Evolutionary conservation across 768 basidiomycete species (phyloP).

Genomic region (Aureoboletus auriporus): DNA sequence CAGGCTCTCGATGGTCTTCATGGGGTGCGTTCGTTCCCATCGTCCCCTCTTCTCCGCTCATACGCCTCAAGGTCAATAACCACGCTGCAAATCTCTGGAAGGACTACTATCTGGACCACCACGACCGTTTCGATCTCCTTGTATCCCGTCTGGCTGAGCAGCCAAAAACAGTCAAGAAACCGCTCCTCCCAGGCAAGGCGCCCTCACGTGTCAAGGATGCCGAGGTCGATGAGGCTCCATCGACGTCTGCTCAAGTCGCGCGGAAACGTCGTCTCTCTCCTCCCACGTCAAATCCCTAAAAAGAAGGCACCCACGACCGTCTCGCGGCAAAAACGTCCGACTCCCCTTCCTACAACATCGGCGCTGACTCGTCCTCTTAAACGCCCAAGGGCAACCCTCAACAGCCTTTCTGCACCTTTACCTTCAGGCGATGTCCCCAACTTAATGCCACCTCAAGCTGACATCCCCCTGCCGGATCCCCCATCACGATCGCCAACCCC

Average conservation of each 20-base stretch:
- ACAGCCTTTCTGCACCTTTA: slow-evolving; percentile 51
- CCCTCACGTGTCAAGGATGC: slow-evolving; percentile 5
- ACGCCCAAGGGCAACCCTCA: slow-evolving; percentile 43
- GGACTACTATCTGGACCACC: slow-evolving; percentile 74
- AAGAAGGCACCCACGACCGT: slow-evolving; percentile 20
- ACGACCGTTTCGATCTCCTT: slow-evolving; percentile 49
- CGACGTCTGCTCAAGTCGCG: slow-evolving; percentile 22
- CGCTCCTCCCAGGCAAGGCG: slow-evolving; percentile 12
- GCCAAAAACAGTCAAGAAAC: slow-evolving; percentile 31
- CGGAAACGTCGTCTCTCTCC: slow-evolving; percentile 35
- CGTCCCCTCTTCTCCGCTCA: slow-evolving; percentile 2
- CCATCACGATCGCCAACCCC: slow-evolving; percentile 71
- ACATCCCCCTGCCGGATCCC: slow-evolving; percentile 55
- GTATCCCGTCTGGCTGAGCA: slow-evolving; percentile 22
- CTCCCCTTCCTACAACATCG: slow-evolving; percentile 17
- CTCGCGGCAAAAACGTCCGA: slow-evolving; percentile 22
- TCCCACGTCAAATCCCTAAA: slow-evolving; percentile 24
- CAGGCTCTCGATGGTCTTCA: slow-evolving; percentile 65
- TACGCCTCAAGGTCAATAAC: slow-evolving; percentile 35
- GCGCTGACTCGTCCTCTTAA: slow-evolving; percentile 25
- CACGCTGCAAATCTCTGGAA: slow-evolving; percentile 66
- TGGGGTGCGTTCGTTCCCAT: slow-evolving; percentile 44
- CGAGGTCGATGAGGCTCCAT: background rate
- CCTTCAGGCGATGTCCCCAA: slow-evolving; percentile 35
- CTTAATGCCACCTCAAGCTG: slow-evolving; percentile 58